Evolutionary conservation across 306 rosid species (phyloP), one percentile per base, ranked within the genome.

Genomic region (Castanea sativa): DNA sequence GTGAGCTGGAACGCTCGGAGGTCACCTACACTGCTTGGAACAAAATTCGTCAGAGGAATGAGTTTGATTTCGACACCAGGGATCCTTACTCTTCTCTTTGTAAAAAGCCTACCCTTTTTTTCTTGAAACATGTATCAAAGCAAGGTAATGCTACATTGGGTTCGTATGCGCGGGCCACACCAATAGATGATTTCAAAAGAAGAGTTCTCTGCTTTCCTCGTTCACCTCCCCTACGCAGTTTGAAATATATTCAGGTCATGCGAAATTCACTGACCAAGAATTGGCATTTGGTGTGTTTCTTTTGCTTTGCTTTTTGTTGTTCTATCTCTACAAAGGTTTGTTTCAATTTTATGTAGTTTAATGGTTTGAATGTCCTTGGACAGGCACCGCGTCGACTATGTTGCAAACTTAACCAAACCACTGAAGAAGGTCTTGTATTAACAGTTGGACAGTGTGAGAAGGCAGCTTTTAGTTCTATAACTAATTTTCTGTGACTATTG

Each of bases 21-120:
- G 83, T 85, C 72, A 91, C 97, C 60, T 91, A 81, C 84, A 86
- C 97, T 74, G 93, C 97, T 74, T 91, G 97, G 97, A 91, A 91
- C 71, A 92, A 92, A 55, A 74, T 85, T 64, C 82, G 84, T 74
- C 79, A 78, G 35, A 80, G 82, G 77, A 79, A 85, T 74, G 93
- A 91, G 83, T 91, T 91, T 20, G 97, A 91, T 68, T 85, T 90
- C 30, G 94, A 92, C 82, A 89, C 90, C 65, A 85, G 90, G 86
- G 97, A 90, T 51, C 87, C 92, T 41, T 81, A 82, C 68, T 82
- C 56, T 71, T 90, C 97, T 81, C 70, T 90, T 70, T 92, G 97
- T 85, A 86, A 81, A 87, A 88, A 83, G 81, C 91, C 97, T 49
- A 77, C 81, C 73, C 83, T 79, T 63, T 92, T 92, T 85, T 92